Conservation (phyloP, 768 basidiomycete species). For the Boletus pseudopeckii region DNA sequence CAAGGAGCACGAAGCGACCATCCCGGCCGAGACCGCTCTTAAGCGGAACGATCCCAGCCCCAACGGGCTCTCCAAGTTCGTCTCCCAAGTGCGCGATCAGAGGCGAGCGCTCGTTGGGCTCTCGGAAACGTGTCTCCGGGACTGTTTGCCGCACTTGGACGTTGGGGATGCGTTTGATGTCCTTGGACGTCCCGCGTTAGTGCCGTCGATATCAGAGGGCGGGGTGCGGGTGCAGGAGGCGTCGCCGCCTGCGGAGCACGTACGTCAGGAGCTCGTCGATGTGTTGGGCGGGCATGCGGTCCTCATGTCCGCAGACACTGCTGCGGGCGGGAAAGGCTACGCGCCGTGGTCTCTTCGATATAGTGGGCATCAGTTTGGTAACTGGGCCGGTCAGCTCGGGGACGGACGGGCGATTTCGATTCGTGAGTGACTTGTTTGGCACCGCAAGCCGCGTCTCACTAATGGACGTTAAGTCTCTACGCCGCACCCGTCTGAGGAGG, state of each 20-base stretch:
- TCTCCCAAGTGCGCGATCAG: slow-evolving; percentile 48
- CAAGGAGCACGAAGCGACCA: slow-evolving; percentile 54
- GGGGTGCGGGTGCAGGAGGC: slow-evolving; percentile 23
- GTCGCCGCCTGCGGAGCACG: slow-evolving; percentile 35
- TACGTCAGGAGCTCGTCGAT: slow-evolving; percentile 72
- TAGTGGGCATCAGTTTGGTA: slow-evolving; percentile 87
- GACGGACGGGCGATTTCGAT: slow-evolving; percentile 95
- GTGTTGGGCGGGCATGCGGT: slow-evolving; percentile 76
- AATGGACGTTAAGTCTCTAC: slow-evolving; percentile 58
- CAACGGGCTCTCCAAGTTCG: slow-evolving; percentile 44
- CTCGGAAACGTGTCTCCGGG: slow-evolving; percentile 61
- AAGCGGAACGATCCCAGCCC: background rate
- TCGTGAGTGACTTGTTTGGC: slow-evolving; percentile 35
- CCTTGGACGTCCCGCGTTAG: slow-evolving; percentile 59
- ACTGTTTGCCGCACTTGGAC: slow-evolving; percentile 81
- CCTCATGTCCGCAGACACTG: slow-evolving; percentile 44
- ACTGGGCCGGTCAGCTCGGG: slow-evolving; percentile 92
- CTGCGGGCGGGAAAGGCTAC: slow-evolving; percentile 33
- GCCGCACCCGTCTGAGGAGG: slow-evolving; percentile 57
- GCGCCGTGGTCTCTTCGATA: slow-evolving; percentile 85
- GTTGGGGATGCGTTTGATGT: slow-evolving; percentile 77
- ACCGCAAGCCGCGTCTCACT: slow-evolving; percentile 1
- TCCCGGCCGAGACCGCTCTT: slow-evolving; percentile 17
- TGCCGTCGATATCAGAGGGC: slow-evolving; percentile 25
- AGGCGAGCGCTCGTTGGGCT: slow-evolving; percentile 66